Percentiles rank a stretch among this genome's conserved stretches.
Evolutionary conservation across 2,329 filamentous ascomycete species (phyloP).

Genomic region (Endoconidiophora laricicola): DNA sequence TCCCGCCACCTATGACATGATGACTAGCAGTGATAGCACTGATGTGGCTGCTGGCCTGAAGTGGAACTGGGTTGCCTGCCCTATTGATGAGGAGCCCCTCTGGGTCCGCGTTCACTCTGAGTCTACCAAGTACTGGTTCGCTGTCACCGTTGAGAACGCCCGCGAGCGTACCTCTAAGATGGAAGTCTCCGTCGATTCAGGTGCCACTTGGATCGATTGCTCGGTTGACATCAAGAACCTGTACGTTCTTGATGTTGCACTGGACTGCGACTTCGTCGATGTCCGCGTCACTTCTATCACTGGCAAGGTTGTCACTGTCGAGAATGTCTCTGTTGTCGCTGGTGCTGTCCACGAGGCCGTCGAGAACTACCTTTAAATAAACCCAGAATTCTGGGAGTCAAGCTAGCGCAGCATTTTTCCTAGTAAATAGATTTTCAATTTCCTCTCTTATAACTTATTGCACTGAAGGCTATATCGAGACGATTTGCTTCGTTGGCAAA

Average conservation of each 20-base stretch:
- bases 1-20: slow-evolving; percentile 11
- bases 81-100: slow-evolving; percentile 11
- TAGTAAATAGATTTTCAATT: no score
- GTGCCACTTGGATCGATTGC: slow-evolving; percentile 8
- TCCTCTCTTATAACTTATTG: no score
- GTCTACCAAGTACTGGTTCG: slow-evolving; percentile 14
- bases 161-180: slow-evolving; percentile 14
- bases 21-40: not conserved
- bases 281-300: slow-evolving; percentile 10
- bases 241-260: slow-evolving; percentile 5
- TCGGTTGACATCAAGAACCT: slow-evolving; percentile 9
- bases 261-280: slow-evolving; percentile 6
- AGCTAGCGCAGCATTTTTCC: no score
- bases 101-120: slow-evolving; percentile 14
- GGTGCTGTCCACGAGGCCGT: not conserved
- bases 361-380: slow-evolving; percentile 8
- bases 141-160: slow-evolving; percentile 14
- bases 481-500: no score
- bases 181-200: slow-evolving; percentile 9
- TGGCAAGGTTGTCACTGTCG: slow-evolving; percentile 9
- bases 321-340: not conserved
- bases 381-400: no score
- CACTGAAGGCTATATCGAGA: no score
- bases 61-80: slow-evolving; percentile 11
- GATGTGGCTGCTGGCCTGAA: not conserved